Evolutionary conservation across 768 basidiomycete genomes (phyloP).

Genomic region (Termitomyces heimii): DNA sequence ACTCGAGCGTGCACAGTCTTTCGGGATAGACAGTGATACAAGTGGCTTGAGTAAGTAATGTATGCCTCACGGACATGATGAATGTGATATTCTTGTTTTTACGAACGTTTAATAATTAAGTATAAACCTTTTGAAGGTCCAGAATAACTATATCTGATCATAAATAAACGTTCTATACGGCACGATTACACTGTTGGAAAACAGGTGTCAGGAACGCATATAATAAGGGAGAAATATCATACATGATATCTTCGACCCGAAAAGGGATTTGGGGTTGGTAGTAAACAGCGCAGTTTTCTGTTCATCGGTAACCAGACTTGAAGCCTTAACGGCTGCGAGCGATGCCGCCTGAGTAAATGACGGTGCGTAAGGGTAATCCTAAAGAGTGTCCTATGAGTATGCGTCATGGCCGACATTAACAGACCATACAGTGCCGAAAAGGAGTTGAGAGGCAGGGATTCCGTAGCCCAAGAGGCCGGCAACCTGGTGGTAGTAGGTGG

Average conservation of each 20-base stretch:
- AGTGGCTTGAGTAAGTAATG: neutral
- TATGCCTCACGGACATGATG: neutral
- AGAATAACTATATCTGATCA: neutral
- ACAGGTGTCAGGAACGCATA: neutral
- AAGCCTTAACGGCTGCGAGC: constrained; percentile 11
- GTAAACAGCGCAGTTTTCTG: constrained; percentile 14
- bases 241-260: constrained; percentile 14
- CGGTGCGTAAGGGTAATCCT: constrained; percentile 25
- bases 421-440: constrained; percentile 27
- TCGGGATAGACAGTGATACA: neutral
- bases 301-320: constrained; percentile 9
- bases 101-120: neutral
- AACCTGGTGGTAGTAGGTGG: constrained; percentile 30
- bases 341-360: constrained; percentile 14
- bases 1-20: neutral
- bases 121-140: neutral
- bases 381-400: neutral
- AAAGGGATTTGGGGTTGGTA: constrained; percentile 13
- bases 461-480: constrained; percentile 24
- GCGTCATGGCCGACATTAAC: neutral
- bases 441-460: constrained; percentile 25
- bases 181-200: neutral
- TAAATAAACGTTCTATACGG: neutral
- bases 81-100: neutral
- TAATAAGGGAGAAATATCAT: neutral